Percentiles rank a stretch among this genome's conserved stretches.
Evolutionary conservation across 208 protist species (phyloP).

Genomic region (Polymyxa betae): DNA sequence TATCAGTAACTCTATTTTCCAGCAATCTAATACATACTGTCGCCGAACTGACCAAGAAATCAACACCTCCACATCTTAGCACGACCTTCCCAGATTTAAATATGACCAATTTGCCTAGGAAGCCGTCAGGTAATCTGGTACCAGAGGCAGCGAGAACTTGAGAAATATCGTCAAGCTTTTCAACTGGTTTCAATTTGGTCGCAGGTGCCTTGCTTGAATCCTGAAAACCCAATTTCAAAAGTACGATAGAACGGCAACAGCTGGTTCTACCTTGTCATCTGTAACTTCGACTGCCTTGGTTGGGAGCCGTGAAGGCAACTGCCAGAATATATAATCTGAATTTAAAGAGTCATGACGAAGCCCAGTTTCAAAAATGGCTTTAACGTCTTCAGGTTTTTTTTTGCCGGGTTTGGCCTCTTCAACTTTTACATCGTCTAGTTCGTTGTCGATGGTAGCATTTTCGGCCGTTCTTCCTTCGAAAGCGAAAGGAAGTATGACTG

Average conservation of each 20-base stretch:
- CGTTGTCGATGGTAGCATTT: not conserved
- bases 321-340: not conserved
- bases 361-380: not conserved
- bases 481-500: not conserved
- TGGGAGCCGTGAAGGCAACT: slow-evolving; percentile 22
- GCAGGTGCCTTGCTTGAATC: not conserved
- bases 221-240: not conserved
- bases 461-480: not conserved
- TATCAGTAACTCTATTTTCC: not conserved
- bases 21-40: not conserved
- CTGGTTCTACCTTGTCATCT: not conserved
- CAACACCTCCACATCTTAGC: slow-evolving; percentile 10
- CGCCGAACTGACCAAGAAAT: not conserved
- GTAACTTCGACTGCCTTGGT: not conserved
- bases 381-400: not conserved
- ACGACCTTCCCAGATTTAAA: not conserved
- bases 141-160: not conserved
- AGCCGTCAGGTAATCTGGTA: not conserved
- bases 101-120: slow-evolving; percentile 12
- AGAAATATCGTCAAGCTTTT: not conserved
- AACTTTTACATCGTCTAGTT: not conserved
- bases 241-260: not conserved
- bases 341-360: not conserved
- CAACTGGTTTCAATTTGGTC: not conserved
- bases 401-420: not conserved